Evolutionary conservation across 371 early-diverging fungal genomes (phyloP).

Genomic region (Capniomyces stellatus): DNA sequence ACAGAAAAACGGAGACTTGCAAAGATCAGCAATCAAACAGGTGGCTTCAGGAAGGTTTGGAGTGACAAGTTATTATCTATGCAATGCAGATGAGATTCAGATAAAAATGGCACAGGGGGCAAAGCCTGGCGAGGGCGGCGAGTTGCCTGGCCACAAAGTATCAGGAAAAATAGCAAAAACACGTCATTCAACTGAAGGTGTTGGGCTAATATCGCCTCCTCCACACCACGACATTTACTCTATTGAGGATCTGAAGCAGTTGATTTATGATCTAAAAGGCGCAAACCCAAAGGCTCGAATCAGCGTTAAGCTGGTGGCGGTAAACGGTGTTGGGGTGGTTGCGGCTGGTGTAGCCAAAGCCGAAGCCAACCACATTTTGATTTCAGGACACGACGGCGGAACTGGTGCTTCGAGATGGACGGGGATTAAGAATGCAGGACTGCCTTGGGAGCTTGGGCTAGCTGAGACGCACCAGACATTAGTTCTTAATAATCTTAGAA

Average conservation of each 20-base stretch:
- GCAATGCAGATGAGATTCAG: slow-evolving; percentile 87
- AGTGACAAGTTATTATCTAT: slow-evolving; percentile 81
- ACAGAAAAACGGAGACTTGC: slow-evolving; percentile 45
- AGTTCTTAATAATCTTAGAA: slow-evolving; percentile 85
- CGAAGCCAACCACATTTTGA: slow-evolving; percentile 87
- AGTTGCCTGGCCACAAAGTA: slow-evolving; percentile 70
- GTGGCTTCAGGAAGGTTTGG: slow-evolving; percentile 95
- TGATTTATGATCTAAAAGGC: slow-evolving; percentile 91
- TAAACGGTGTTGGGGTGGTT: slow-evolving; percentile 91
- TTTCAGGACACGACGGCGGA: slow-evolving; percentile 94
- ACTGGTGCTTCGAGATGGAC: slow-evolving; percentile 96
- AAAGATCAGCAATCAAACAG: slow-evolving; percentile 93
- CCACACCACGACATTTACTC: slow-evolving; percentile 97
- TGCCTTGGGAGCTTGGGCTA: slow-evolving; percentile 94
- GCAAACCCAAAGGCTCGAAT: slow-evolving; percentile 79
- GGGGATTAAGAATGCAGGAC: slow-evolving; percentile 92
- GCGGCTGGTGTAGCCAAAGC: slow-evolving; percentile 95
- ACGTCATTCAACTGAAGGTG: slow-evolving; percentile 87
- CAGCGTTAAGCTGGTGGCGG: slow-evolving; percentile 90
- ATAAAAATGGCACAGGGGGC: slow-evolving; percentile 99
- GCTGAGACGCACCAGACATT: slow-evolving; percentile 95
- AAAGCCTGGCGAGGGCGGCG: slow-evolving; percentile 93
- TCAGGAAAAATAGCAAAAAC: slow-evolving; percentile 76
- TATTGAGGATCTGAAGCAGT: slow-evolving; percentile 90
- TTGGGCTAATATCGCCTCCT: slow-evolving; percentile 88